A percentile compares a stretch with the other conserved stretches of the same genome.
Evolutionary conservation across 805 yeast genomes (phyloP).

Genomic region (Hanseniaspora valbyensis): DNA sequence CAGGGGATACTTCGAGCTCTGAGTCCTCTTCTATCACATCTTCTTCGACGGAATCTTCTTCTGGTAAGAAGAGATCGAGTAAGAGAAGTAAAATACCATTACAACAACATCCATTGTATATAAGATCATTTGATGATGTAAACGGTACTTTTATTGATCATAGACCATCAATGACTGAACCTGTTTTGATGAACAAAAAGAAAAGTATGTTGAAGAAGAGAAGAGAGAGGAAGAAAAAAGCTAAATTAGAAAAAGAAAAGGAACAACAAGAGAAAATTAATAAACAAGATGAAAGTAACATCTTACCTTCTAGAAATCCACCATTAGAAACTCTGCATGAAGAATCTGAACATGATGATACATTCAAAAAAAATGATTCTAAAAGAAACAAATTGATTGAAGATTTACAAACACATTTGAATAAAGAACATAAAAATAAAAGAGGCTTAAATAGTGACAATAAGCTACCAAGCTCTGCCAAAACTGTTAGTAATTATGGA

Average conservation of each 20-base stretch:
- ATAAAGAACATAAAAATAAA: background rate
- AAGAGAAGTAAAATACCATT: conserved; percentile 2
- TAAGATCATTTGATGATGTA: conserved; percentile 15
- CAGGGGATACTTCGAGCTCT: background rate
- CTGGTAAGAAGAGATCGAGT: conserved; percentile 7
- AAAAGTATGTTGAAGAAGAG: conserved; percentile 16
- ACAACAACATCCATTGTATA: conserved; percentile 14
- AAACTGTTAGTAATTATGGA: background rate
- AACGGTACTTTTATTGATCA: conserved; percentile 16
- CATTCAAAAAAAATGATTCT: too few relatives aligned
- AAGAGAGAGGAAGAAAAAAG: conserved; percentile 17
- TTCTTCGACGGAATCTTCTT: background rate
- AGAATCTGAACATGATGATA: background rate
- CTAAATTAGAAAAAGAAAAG: conserved; percentile 15
- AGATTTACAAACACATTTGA: conserved; percentile 5
- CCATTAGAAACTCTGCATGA: conserved; percentile 14
- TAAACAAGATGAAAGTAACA: background rate
- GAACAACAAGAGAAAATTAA: conserved; percentile 29
- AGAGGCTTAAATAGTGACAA: too few relatives aligned
- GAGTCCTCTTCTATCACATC: background rate
- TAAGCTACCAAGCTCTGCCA: background rate
- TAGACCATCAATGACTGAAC: conserved; percentile 16
- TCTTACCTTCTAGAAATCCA: background rate
- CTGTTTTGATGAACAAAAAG: conserved; percentile 14
- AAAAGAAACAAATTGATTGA: conserved; percentile 13